A percentile compares a stretch with the other conserved stretches of the same genome.
Conservation (phyloP, 345 rosid species). For the Erodium maritimum region DNA sequence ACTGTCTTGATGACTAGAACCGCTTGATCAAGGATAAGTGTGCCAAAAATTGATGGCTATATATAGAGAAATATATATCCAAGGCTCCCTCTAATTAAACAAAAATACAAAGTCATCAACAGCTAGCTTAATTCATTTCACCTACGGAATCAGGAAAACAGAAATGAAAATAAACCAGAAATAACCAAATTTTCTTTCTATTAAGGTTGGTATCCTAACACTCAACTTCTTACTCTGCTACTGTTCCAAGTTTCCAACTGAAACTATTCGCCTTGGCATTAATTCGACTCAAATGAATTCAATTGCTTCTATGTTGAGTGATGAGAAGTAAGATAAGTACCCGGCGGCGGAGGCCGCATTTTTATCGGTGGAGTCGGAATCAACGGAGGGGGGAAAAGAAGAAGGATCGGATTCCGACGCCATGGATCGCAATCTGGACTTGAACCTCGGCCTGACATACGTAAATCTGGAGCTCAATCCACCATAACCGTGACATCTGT, state of each 20-base stretch:
- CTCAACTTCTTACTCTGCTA: neutral
- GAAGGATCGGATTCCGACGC: constrained; percentile 47
- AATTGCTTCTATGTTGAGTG: neutral
- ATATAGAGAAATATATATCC: too few species aligned
- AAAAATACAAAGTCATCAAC: neutral
- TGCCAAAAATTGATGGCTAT: neutral
- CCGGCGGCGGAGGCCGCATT: constrained; percentile 21
- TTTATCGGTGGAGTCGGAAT: constrained; percentile 46
- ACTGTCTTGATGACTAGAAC: too few species aligned
- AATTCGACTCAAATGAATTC: neutral
- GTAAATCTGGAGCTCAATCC: constrained; percentile 11
- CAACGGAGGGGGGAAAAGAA: constrained; percentile 33
- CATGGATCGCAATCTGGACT: constrained; percentile 40
- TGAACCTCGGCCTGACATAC: constrained; percentile 12
- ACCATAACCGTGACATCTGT: neutral
- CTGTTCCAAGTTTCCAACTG: neutral
- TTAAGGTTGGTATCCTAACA: too few species aligned
- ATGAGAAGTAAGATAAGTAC: constrained; percentile 1
- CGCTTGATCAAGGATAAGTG: too few species aligned
- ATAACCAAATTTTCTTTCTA: neutral
- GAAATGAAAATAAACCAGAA: too few species aligned
- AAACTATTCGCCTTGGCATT: neutral
- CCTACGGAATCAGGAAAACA: neutral
- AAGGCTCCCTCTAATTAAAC: neutral
- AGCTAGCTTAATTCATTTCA: too few species aligned